Conservation (phyloP, 2,329 filamentous ascomycete species). For the Alternaria gaisen region DNA sequence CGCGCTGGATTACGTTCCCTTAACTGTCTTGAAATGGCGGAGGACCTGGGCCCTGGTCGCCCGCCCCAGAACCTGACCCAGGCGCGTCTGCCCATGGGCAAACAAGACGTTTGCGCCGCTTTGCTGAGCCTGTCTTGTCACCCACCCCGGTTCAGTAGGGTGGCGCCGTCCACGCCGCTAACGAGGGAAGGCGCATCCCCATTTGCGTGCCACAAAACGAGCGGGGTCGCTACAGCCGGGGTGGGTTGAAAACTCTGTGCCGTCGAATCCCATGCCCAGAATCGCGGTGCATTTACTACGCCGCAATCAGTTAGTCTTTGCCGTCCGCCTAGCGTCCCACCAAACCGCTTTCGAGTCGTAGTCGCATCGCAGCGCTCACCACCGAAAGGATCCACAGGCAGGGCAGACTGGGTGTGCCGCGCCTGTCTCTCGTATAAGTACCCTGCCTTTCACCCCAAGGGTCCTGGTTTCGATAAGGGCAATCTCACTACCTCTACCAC, state of each 20-base stretch:
- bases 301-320: constrained; percentile 27
- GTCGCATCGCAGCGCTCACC: constrained; percentile 33
- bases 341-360: constrained; percentile 23
- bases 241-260: constrained; percentile 41
- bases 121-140: constrained; percentile 23
- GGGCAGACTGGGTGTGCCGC: constrained; percentile 32
- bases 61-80: constrained; percentile 19
- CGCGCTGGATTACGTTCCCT: constrained; percentile 29
- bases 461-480: constrained; percentile 23
- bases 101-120: constrained; percentile 18
- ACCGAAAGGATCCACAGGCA: constrained; percentile 33
- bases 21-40: constrained; percentile 15
- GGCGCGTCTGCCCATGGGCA: constrained; percentile 17
- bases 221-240: constrained; percentile 25
- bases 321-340: constrained; percentile 25
- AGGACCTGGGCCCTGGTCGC: constrained; percentile 23
- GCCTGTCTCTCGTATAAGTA: constrained; percentile 39
- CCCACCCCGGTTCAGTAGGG: constrained; percentile 23
- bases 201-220: constrained; percentile 31
- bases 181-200: constrained; percentile 9
- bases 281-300: constrained; percentile 22
- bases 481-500: constrained; percentile 21
- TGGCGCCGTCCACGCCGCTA: constrained; percentile 4
- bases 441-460: constrained; percentile 24
- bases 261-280: constrained; percentile 37